Evolutionary conservation across 2,329 filamentous ascomycete species (phyloP).

Genomic region (Chalaropsis thielavioides): DNA sequence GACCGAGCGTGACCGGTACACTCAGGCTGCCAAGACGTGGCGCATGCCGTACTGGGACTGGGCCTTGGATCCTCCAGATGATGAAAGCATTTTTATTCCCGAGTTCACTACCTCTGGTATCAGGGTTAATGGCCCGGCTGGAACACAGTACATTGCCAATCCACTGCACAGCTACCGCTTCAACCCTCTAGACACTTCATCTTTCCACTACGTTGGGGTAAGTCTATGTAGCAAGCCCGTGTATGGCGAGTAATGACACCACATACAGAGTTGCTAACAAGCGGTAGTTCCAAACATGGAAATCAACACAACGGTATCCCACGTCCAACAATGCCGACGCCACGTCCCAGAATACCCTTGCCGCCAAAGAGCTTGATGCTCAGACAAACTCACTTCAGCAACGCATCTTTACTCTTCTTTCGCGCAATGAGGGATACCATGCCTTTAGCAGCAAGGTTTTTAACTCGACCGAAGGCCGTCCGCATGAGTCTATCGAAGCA

Average conservation of each 20-base stretch:
- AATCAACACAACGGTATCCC: slow-evolving; percentile 46
- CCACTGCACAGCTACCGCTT: slow-evolving; percentile 48
- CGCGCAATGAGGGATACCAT: slow-evolving; percentile 52
- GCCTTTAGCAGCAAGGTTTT: slow-evolving; percentile 56
- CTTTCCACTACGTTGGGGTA: slow-evolving; percentile 47
- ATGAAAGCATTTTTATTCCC: slow-evolving; percentile 33
- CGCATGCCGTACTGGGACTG: slow-evolving; percentile 48
- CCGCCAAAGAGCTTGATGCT: slow-evolving; percentile 38
- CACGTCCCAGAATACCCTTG: slow-evolving; percentile 43
- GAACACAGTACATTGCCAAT: slow-evolving; percentile 42
- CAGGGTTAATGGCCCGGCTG: slow-evolving; percentile 41
- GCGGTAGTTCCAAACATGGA: slow-evolving; percentile 42
- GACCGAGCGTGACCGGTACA: slow-evolving; percentile 35
- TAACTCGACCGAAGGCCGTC: slow-evolving; percentile 33
- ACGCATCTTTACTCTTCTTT: slow-evolving; percentile 52
- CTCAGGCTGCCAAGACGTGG: slow-evolving; percentile 35
- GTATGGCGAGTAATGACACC: not conserved
- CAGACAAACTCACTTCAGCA: slow-evolving; percentile 42
- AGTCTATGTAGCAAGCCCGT: slow-evolving; percentile 23
- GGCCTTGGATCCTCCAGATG: slow-evolving; percentile 35
- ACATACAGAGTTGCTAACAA: slow-evolving; percentile 14
- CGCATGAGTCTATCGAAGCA: slow-evolving; percentile 50
- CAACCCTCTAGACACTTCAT: slow-evolving; percentile 41
- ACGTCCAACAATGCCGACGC: slow-evolving; percentile 22
- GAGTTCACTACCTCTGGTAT: slow-evolving; percentile 36